A percentile compares a stretch with the other conserved stretches of the same genome.
These are phyloP conservation scores for Paraurostyla sp. DNA, from an alignment of 73 alveolate species.

Conservation along the genomic window DNA sequence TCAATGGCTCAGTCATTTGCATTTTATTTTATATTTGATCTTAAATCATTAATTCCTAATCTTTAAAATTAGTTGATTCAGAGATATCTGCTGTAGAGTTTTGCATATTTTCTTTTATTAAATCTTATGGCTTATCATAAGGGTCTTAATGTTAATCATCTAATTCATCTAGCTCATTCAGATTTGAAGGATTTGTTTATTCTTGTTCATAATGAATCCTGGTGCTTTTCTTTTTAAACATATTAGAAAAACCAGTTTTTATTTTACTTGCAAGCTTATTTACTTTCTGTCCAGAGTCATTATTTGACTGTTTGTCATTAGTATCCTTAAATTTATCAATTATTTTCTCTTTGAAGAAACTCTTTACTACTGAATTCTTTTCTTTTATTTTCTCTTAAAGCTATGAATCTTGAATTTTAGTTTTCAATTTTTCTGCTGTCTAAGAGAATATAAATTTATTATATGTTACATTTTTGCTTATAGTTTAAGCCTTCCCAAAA, in stretches of 20 bases:
- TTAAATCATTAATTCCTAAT: neutral
- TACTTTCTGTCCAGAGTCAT: neutral
- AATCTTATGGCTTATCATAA: neutral
- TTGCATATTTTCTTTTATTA: neutral
- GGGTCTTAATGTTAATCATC: neutral
- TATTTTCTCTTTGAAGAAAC: neutral
- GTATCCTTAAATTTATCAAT: neutral
- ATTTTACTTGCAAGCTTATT: neutral
- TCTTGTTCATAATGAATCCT: neutral
- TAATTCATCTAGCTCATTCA: neutral
- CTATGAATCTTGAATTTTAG: neutral
- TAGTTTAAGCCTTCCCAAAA: constrained; percentile 11
- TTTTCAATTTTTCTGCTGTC: neutral
- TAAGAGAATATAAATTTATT: neutral
- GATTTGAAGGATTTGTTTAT: neutral
- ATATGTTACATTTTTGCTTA: neutral
- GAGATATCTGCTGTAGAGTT: no score
- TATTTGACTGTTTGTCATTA: neutral
- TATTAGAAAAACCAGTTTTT: neutral
- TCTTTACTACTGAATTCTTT: neutral
- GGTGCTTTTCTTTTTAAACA: constrained; percentile 18
- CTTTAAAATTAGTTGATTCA: no score
- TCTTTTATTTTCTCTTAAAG: neutral
- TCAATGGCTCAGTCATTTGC: neutral
- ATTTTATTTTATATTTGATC: neutral